A percentile compares a stretch with the other conserved stretches of the same genome.
phyloP scores from a whole-genome alignment of 345 rosid genomes.

The Pistacia integerrima region DNA sequence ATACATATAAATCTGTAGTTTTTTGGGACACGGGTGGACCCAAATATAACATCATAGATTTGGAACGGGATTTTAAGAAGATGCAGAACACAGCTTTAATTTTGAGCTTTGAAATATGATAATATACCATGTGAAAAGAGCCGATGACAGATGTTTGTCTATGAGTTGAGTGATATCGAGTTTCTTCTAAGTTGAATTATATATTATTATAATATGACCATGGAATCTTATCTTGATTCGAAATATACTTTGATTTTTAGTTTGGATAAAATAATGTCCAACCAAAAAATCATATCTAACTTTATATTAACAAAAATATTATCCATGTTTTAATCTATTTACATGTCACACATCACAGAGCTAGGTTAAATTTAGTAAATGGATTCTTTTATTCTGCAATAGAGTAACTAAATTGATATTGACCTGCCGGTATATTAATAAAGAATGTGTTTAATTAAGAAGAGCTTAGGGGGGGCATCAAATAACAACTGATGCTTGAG shows the following conservation, averaged over 20 bases:
- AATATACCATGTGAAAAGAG: slow-evolving; percentile 22
- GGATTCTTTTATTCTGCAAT: too few relatives aligned
- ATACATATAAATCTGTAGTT: not conserved
- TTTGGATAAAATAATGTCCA: not conserved
- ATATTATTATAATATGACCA: too few relatives aligned
- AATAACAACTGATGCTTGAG: slow-evolving; percentile 2
- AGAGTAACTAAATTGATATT: too few relatives aligned
- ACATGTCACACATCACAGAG: too few relatives aligned
- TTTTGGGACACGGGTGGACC: slow-evolving; percentile 29
- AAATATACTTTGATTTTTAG: not conserved
- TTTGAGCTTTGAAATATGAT: slow-evolving; percentile 11
- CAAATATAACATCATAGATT: slow-evolving; percentile 26
- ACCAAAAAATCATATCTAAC: not conserved
- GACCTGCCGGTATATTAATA: too few relatives aligned
- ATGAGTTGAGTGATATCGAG: not conserved
- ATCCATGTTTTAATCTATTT: too few relatives aligned
- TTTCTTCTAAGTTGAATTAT: not conserved
- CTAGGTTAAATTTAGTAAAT: too few relatives aligned
- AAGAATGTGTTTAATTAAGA: not conserved
- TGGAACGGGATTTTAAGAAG: slow-evolving; percentile 35
- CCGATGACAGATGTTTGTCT: not conserved
- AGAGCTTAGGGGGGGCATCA: slow-evolving; percentile 5
- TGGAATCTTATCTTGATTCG: not conserved
- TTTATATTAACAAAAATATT: too few relatives aligned
- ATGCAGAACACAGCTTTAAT: slow-evolving; percentile 6